Conservation (phyloP, 495 filamentous ascomycete species). For the Aspergillus homomorphus region DNA sequence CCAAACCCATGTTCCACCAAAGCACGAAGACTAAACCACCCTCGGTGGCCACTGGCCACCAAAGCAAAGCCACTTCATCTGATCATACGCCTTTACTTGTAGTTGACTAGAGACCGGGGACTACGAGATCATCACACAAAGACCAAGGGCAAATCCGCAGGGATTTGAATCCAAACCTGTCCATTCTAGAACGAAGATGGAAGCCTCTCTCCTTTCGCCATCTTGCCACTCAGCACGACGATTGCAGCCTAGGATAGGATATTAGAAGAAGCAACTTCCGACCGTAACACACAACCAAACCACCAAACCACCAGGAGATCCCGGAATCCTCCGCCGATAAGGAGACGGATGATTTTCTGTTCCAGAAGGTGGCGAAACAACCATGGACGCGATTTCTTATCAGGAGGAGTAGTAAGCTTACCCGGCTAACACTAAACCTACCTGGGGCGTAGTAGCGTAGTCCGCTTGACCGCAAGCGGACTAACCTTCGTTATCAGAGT, state of each 20-base stretch:
- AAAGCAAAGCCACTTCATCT: slow-evolving; percentile 3
- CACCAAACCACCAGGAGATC: background rate
- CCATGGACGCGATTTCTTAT: too few relatives aligned
- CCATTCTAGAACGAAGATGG: slow-evolving; percentile 18
- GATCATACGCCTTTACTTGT: slow-evolving; percentile 4
- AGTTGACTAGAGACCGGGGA: too few relatives aligned
- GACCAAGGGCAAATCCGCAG: too few relatives aligned
- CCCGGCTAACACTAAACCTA: too few relatives aligned
- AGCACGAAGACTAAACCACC: too few relatives aligned
- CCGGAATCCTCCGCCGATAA: background rate
- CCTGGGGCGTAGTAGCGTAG: too few relatives aligned
- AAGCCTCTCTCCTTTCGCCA: slow-evolving; percentile 10
- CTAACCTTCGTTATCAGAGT: background rate
- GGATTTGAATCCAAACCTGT: background rate
- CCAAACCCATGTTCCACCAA: background rate
- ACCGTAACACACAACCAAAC: background rate
- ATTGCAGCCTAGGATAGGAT: background rate
- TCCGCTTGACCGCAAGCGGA: background rate
- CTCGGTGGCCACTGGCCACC: background rate
- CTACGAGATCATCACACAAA: too few relatives aligned
- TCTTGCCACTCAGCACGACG: background rate
- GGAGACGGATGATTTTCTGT: background rate
- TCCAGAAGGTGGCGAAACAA: background rate
- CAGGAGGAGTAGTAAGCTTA: background rate
- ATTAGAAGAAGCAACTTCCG: too few relatives aligned